Base-by-base conservation (phyloP, 805 yeast species). In the Hanseniaspora occidentalis region DNA sequence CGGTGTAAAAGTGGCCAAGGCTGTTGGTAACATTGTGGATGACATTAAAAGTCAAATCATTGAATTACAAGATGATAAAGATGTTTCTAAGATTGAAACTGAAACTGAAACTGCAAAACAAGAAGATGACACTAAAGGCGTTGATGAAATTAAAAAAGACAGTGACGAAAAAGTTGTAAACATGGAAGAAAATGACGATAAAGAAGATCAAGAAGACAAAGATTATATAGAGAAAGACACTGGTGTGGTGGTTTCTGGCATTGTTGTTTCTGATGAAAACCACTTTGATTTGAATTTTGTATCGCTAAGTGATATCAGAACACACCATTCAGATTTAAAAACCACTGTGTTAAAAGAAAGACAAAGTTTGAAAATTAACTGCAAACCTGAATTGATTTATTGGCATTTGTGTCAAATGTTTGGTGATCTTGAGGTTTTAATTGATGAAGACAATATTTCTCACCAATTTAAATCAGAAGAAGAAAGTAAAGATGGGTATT, bases 391-490 rank as follows among this genome's bases (percentile, higher is more conserved):
- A 36, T 66, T 92, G 43, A 75, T 92, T 44, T 71, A 73, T 45
- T 92, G 94, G 86, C 97, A 92, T 55, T 70, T 92, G 43, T 75
- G 79, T 43, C 97, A 88, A 56, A 92, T 92, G 98, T 92, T 89
- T 69, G 97, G 96, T 1, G 73, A 69, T 52, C 72, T 86, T 4
- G 77, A 79, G 35, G 71, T 84, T 2, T 42, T 76, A 3, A 67
- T 66, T 39, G 85, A 78, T 47, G 77, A 73, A 41, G 69, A 65
- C n/a, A 52, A 55, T 31, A 43, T 58, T 10, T 53, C 61, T 1
- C 31, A 13, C 6, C 25, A 21, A 4, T 25, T 25, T 17, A 11
- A 45, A 40, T 37, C 39, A 16, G 45, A 36, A 25, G 8, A 36
- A 31, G 42, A 37, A 36, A 24, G 42, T n/a, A n/a, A 47, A n/a